phyloP scores from a whole-genome alignment of 2,329 filamentous ascomycete species.

The Verticillium nonalfalfae region DNA sequence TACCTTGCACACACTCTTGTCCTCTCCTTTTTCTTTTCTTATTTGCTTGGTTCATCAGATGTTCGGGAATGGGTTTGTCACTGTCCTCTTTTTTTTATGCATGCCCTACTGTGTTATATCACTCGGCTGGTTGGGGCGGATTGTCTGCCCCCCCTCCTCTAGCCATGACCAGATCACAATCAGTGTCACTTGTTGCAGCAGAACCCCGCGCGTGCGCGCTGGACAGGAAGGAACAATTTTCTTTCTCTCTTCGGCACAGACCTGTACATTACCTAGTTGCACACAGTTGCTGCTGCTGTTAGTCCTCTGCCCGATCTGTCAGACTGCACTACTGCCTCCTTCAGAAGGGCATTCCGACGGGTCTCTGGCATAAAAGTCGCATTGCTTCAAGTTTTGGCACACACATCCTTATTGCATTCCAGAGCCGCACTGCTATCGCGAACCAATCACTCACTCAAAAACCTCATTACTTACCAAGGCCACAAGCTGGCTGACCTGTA shows the following conservation, averaged over 20 bases:
- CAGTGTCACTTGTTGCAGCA: conserved; percentile 28
- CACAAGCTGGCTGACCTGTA: background rate
- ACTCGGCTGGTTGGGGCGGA: conserved; percentile 1
- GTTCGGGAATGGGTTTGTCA: conserved; percentile 24
- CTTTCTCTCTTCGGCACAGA: conserved; percentile 29
- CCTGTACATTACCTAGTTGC: conserved; percentile 52
- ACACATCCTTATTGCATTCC: conserved; percentile 11
- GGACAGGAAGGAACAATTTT: conserved; percentile 27
- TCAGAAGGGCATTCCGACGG: conserved; percentile 8
- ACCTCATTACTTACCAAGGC: background rate
- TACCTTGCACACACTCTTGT: conserved; percentile 1
- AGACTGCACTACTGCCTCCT: conserved; percentile 1
- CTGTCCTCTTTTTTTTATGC: conserved; percentile 14
- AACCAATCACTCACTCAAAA: background rate
- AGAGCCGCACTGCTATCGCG: conserved; percentile 5
- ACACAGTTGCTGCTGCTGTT: conserved; percentile 26
- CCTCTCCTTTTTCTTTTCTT: background rate
- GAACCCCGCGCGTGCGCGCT: conserved; percentile 16
- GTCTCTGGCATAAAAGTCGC: conserved; percentile 13
- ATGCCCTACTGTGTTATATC: conserved; percentile 9
- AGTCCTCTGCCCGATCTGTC: conserved; percentile 8
- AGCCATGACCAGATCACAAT: background rate
- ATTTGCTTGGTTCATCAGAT: background rate
- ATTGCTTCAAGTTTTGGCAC: conserved; percentile 9
- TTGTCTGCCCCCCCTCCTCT: background rate